Evolutionary conservation across 2,329 filamentous ascomycete species (phyloP), one percentile per base, ranked within the genome.

Genomic region (Penicillium sp.): DNA sequence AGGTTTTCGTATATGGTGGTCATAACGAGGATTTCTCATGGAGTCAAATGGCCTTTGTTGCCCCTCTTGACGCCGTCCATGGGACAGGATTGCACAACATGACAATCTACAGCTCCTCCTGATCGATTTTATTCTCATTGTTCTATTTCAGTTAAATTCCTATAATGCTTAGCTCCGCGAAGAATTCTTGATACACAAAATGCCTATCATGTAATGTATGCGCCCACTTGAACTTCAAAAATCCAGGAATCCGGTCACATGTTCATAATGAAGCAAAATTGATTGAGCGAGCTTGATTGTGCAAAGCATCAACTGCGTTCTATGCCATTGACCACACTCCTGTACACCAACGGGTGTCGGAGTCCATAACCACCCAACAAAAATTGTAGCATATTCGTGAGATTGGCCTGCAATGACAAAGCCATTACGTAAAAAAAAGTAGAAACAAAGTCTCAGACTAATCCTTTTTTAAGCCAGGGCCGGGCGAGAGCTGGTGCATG

Each of bases 21-120:
- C 71, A 70, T 29, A 82, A 83, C 51, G 75, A 70, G 7, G 52
- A 75, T 44, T 78, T 80, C 43, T 81, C 78, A 29, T 82, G 79
- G 80, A 80, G 75, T 54, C 79, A 81, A 62, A 83, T 82, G 79
- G 79, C 80, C 1, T 76, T 82, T 59, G 80, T 81, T 12, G 79
- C 79, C 8, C 79, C 79, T 0, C 51, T 81, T 34, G 69, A 78
- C 2, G 26, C 23, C 4, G 8, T 61, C 4, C 18, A 45, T 24
- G 60, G 60, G 10, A n/a, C 23, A 1, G 47, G 52, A 0, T 38
- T 65, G 12, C 47, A 55, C 3, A 38, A 33, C 5, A 18, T 65
- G 13, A 21, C 26, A 4, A 4, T 39, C 2, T 21, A 39, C 16
- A 9, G 18, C 12, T 39, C 2, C 7, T 3, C 34, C 18, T 38